Conservation (phyloP, 768 basidiomycete species). For the Sporobolomyces pararoseus region DNA sequence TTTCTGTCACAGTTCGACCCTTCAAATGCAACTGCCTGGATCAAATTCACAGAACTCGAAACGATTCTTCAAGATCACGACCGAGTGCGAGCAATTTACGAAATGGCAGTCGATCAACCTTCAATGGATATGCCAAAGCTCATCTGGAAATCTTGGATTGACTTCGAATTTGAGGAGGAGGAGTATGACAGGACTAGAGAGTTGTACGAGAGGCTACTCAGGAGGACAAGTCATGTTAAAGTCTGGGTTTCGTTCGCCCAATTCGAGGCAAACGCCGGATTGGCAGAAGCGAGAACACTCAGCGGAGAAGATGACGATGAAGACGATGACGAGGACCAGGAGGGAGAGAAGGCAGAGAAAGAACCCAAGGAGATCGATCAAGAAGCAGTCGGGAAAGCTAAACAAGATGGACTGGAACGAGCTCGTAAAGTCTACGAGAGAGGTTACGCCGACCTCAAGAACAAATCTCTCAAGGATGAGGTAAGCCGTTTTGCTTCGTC, state of each 20-base stretch:
- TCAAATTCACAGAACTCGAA: constrained; percentile 90
- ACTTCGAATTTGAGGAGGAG: constrained; percentile 91
- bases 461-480: constrained; percentile 77
- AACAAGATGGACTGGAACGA: constrained; percentile 46
- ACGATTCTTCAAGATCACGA: constrained; percentile 76
- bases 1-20: constrained; percentile 65
- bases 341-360: constrained; percentile 6
- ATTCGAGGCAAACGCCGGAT: constrained; percentile 64
- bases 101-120: constrained; percentile 77
- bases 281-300: constrained; percentile 39
- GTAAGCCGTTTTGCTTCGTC: constrained; percentile 54
- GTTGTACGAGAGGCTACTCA: constrained; percentile 80
- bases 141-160: constrained; percentile 91
- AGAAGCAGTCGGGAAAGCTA: constrained; percentile 7
- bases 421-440: constrained; percentile 80
- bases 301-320: constrained; percentile 52
- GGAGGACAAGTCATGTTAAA: constrained; percentile 86
- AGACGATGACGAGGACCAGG: constrained; percentile 43
- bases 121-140: constrained; percentile 91
- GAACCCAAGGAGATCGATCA: constrained; percentile 37
- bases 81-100: constrained; percentile 89
- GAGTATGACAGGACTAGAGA: constrained; percentile 78
- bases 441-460: constrained; percentile 81
- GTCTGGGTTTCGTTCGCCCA: constrained; percentile 94
- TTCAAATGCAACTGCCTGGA: constrained; percentile 88